Evolutionary conservation across 352 stramenopile species (phyloP), one percentile per base, ranked within the genome.

Genomic region (Elongisporangium undulatum): DNA sequence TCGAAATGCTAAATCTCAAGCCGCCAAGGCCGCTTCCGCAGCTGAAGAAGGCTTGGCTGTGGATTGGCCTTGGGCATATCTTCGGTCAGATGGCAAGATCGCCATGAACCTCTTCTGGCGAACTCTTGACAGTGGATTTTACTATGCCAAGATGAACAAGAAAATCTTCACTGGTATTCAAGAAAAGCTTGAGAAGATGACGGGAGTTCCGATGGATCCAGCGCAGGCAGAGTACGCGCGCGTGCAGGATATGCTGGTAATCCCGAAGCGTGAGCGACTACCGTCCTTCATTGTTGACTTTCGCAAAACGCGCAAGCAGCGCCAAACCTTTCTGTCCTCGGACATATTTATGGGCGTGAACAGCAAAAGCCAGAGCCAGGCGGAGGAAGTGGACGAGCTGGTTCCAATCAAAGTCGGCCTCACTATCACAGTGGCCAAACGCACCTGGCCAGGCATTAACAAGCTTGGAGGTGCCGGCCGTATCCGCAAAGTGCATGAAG

Each of bases 391-490:
- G 20, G 74, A 86, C 54, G 66, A 82, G 50, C 55, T 74, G 34
- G 72, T 69, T 21, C 56, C 81, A 6, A 64, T 92, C 2, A 70
- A 63, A 0, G 68, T 89, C 9, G 79, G 82, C 1, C 81, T 73
- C 0, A 90, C 82, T 20, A 83, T 93, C 7, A 83, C 74, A 15
- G 85, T 95, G 2, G 83, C 77, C 0, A 92, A 90, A 61, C 82
- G 85, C 10, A 95, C 83, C 13, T 95, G 86, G 86, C 82, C 86
- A 29, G 86, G 86, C 2, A 95, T 95, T 67, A 95, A 95, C 63
- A 95, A 93, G 58, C 74, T 92, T 5, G 86, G 86, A 13, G 86
- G 86, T 16, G 77, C 82, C 9, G 86, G 80, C 29, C 80, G 86
- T 29, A 74, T 94, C 38, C 74, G 73, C 10, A 82, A 78, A 66